Evolutionary conservation across 177 flowering plant species (phyloP), one percentile per base, ranked within the genome.

Genomic region (Tripterygium wilfordii): DNA sequence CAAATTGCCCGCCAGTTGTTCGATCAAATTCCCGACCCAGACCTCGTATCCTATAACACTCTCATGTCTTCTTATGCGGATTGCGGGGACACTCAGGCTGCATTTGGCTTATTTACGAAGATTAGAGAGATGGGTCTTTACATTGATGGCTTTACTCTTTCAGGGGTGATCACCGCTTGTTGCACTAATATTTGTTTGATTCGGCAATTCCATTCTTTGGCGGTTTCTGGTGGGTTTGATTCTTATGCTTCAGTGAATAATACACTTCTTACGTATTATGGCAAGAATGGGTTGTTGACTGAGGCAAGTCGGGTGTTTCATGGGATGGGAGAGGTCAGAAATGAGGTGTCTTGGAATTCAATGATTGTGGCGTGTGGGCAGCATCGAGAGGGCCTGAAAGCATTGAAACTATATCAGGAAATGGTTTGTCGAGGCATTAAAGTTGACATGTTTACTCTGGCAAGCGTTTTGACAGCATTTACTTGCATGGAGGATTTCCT

Each of bases 281-380:
- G 88, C 14, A 78, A 68, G 58, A 69, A 67, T 22, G 83, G 88
- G 49, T 62, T 57, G 36, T 58, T 82, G 54, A 62, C 56, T 27
- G 84, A 75, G 46, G 84, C 90, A 0, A 65, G 70, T 51, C 39
- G 52, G 48, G 53, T 83, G 28, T 89, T 84, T 64, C 39, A 51
- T 49, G 68, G 32, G 56, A 71, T 85, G 87, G 75, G 64, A 17
- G 74, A 45, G 59, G 51, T 55, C 17, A 71, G 57, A 69, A 86
- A 90, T 66, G 91, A 75, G 67, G 88, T 90, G 20, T 74, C 96
- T 10, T 85, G 96, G 96, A 90, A 90, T 64, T 69, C 89, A 7
- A 87, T 90, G 89, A 79, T 87, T 45, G 95, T 83, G 38, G 91
- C 81, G 0, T 79, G 70, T 53, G 89, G 89, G 52, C 91, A 79